Base-by-base conservation (phyloP, 2,329 filamentous ascomycete species). In the Ophiostoma australiae region DNA sequence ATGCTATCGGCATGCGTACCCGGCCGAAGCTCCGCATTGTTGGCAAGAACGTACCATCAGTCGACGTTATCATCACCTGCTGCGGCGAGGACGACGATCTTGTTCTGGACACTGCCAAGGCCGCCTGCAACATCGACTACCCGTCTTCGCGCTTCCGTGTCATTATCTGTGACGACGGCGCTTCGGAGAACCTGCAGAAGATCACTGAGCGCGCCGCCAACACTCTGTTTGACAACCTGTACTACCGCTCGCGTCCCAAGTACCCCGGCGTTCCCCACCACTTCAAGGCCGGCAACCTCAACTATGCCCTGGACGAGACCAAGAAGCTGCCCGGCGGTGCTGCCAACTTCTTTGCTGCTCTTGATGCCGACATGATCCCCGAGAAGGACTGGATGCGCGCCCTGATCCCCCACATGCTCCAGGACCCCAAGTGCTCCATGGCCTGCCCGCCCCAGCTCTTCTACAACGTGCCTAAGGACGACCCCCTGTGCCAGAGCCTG, bases 271-370 rank as follows among this genome's bases (percentile, higher is more conserved):
- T 82, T 27, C 83, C 83, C 1, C 82, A 86, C 74, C 84, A 87
- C 75, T 89, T 87, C 81, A 90, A 90, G 80, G 86, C 87, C 1
- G 87, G 87, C 61, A 90, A 90, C 76, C 79, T 90, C 70, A 89
- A 89, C 78, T 85, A 86, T 70, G 88, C 85, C 58, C 78, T 87
- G 23, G 83, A 87, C 15, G 81, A 83, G 72, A 80, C 82, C 3
- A 80, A 81, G 33, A 75, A 78, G 33, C 78, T 88, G 61, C 84
- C 85, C 1, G 85, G 85, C 27, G 86, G 86, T 33, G 81, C 84
- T 27, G 82, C 81, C 44, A 81, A 85, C 74, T 89, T 82, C 76
- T 86, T 90, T 77, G 87, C 63, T 10, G 70, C 70, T 1, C 68
- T 70, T 7, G 70, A 72, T 17, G 88, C 87, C 23, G 88, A 90